Evolutionary conservation across 176 grass and related monocot species (phyloP), one percentile per base, ranked within the genome.

Genomic region (Cymbopogon citratus): DNA sequence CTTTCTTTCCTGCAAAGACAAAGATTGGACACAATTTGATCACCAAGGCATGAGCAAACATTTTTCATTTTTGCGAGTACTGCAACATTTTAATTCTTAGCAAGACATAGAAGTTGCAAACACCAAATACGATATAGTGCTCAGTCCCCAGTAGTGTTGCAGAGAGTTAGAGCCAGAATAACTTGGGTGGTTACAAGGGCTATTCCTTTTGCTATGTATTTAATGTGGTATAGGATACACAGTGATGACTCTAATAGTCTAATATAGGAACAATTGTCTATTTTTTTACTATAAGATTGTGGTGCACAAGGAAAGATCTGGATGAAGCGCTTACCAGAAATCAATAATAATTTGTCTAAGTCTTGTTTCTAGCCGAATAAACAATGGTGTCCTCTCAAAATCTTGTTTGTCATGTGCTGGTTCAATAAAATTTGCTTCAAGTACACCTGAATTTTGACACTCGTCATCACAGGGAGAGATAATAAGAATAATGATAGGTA

Each of bases 351-450:
- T 91, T 87, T 98, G 95, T 82, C 84, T 89, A 80, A 98, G 90
- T 78, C 89, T 98, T 28, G 81, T 23, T 85, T 98, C 95, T 33
- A 98, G 79, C 16, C 95, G 88, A 78, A 92, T 92, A 78, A 98
- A 98, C 68, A 98, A 80, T 51, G 90, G 90, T 26, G 95, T 98
- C 75, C 92, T 90, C 87, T 98, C 95, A 79, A 98, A 98, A 80
- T 98, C 95, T 84, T 98, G 95, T 61, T 98, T 98, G 86, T 98
- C 95, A 84, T 98, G 95, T 84, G 95, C 92, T 44, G 95, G 95
- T 87, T 98, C 95, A 73, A 98, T 98, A 79, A 94, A 98, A 89
- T 98, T 92, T 74, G 95, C 95, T 82, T 98, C 95, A 16, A 94
- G 90, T 91, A 98, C 86, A 91, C 95, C 95, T 98, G 65, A 70